Evolutionary conservation across 768 basidiomycete genomes (phyloP).

Genomic region (Sutorius australiensis): DNA sequence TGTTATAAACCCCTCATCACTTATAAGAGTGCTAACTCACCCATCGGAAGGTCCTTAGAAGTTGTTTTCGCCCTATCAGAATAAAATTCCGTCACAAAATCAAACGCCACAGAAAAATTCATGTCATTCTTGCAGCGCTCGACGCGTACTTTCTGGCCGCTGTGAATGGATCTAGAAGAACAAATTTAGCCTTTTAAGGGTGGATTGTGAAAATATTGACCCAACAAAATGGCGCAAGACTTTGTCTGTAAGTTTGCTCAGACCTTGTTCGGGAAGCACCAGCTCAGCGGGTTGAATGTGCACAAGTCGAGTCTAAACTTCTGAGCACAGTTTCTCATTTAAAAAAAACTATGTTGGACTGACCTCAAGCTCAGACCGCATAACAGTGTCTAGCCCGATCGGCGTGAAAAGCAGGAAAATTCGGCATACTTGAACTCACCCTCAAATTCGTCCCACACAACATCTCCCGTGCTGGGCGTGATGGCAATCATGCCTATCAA

Average conservation of each 20-base stretch:
- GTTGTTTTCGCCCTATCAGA: conserved; percentile 44
- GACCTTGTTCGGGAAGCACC: conserved; percentile 52
- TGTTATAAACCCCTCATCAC: not conserved
- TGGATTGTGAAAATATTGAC: conserved; percentile 36
- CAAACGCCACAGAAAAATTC: conserved; percentile 68
- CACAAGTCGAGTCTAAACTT: conserved; percentile 71
- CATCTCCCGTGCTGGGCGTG: conserved; percentile 85
- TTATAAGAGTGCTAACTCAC: not conserved
- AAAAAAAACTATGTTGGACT: conserved; percentile 4
- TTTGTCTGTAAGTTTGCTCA: conserved; percentile 71
- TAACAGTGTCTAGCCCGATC: conserved; percentile 55
- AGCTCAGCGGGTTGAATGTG: conserved; percentile 84
- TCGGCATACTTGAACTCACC: conserved; percentile 39
- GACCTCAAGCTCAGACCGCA: conserved; percentile 90
- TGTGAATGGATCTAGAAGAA: conserved; percentile 34
- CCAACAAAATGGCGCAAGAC: conserved; percentile 69
- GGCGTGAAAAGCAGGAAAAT: conserved; percentile 4
- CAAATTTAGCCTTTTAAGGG: conserved; percentile 8
- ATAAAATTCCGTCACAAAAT: conserved; percentile 63
- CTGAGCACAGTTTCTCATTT: not conserved
- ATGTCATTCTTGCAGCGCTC: conserved; percentile 57
- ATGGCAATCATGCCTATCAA: conserved; percentile 73
- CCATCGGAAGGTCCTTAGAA: conserved; percentile 36
- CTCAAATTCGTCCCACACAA: conserved; percentile 89
- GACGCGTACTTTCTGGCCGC: conserved; percentile 48